A percentile compares a stretch with the other conserved stretches of the same genome.
These are phyloP conservation scores for Thalia dealbata DNA, from an alignment of 176 grass and related monocot genomes.

Conservation along the genomic window DNA sequence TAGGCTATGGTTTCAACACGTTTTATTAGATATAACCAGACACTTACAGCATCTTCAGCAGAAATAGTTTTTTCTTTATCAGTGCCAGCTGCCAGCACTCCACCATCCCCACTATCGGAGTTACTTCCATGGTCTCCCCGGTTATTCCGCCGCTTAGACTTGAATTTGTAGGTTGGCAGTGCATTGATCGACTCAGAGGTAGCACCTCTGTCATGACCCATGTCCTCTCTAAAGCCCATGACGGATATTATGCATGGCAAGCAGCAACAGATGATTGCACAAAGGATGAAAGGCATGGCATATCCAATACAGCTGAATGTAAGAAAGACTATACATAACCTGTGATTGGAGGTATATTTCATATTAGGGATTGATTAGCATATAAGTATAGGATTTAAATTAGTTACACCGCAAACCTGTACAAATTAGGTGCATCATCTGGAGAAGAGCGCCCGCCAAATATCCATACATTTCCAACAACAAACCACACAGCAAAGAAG, in stretches of 20 bases:
- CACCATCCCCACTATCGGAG: constrained; percentile 26
- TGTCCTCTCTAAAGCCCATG: constrained; percentile 58
- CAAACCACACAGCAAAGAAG: constrained; percentile 95
- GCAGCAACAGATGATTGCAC: constrained; percentile 84
- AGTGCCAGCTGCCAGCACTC: constrained; percentile 51
- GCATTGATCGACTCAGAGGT: constrained; percentile 57
- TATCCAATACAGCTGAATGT: constrained; percentile 84
- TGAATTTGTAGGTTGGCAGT: constrained; percentile 73
- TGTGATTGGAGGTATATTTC: constrained; percentile 22
- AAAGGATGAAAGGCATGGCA: constrained; percentile 75
- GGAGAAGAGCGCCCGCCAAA: constrained; percentile 58
- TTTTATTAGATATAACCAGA: not conserved
- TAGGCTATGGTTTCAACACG: not conserved
- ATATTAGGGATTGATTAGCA: not conserved
- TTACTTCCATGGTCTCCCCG: constrained; percentile 16
- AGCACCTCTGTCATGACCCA: constrained; percentile 51
- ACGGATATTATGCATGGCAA: constrained; percentile 92
- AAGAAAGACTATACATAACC: constrained; percentile 89
- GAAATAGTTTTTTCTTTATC: constrained; percentile 57
- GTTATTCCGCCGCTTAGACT: constrained; percentile 30
- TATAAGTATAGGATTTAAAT: not conserved
- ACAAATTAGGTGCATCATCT: constrained; percentile 69
- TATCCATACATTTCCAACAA: constrained; percentile 94
- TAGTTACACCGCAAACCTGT: constrained; percentile 40
- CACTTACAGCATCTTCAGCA: constrained; percentile 57